Conservation (phyloP, 306 rosid genomes). For the Glycine latifolia region DNA sequence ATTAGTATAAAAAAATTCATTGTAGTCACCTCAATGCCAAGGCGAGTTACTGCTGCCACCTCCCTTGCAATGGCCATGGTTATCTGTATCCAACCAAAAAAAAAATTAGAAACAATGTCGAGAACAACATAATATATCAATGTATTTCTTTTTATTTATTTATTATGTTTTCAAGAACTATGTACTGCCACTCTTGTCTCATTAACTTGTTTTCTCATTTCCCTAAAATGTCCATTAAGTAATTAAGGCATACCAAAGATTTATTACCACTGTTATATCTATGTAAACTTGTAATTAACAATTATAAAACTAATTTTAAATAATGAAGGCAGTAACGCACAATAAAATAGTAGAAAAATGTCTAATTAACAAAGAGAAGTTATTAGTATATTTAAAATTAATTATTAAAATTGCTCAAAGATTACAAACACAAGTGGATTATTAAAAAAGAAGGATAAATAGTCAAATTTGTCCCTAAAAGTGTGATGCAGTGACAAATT, state of each 20-base stretch:
- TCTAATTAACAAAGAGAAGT: no score
- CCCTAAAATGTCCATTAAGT: constrained; percentile 2
- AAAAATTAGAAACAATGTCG: constrained; percentile 18
- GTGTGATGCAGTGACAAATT: no score
- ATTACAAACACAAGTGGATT: not conserved
- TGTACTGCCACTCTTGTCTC: not conserved
- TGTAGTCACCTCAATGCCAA: constrained; percentile 87
- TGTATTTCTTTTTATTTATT: not conserved
- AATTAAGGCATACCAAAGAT: not conserved
- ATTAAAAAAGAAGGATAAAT: not conserved
- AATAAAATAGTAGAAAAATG: not conserved
- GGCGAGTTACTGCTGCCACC: constrained; percentile 94
- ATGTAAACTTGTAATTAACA: not conserved
- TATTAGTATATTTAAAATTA: no score
- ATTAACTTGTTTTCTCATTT: not conserved
- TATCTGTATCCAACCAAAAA: constrained; percentile 53
- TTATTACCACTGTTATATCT: not conserved
- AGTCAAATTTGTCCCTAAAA: no score
- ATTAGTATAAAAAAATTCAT: not conserved
- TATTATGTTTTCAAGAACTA: not conserved
- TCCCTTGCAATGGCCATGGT: constrained; percentile 97
- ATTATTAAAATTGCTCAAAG: no score
- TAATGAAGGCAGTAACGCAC: not conserved
- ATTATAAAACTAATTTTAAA: not conserved
- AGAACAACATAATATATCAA: constrained; percentile 27